These are phyloP conservation scores for Aspergillus fumigatus DNA, from an alignment of 2,329 filamentous ascomycete genomes.

Conservation along the genomic window DNA sequence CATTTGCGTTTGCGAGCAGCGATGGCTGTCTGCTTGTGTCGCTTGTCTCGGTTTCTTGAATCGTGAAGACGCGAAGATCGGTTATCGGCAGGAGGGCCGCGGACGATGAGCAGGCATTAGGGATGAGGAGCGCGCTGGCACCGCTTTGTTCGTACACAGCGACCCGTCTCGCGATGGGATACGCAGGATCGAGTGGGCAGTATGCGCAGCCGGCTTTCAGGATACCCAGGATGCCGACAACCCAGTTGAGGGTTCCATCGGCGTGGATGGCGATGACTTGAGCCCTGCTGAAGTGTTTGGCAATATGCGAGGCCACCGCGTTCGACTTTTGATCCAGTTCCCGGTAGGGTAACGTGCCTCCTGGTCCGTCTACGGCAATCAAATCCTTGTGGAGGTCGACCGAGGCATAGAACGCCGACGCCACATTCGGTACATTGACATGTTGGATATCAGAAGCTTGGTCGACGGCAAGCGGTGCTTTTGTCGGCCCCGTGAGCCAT, in stretches of 20 bases:
- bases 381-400: background rate
- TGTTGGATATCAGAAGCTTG: no score
- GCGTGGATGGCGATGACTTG: background rate
- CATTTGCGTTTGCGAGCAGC: background rate
- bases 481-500: background rate
- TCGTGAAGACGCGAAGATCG: background rate
- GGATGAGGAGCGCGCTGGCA: background rate
- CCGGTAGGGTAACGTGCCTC: background rate
- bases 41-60: background rate
- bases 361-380: background rate
- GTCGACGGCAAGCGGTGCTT: no score
- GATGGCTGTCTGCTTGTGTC: background rate
- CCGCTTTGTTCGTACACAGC: background rate
- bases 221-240: background rate
- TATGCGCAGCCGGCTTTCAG: background rate
- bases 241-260: background rate
- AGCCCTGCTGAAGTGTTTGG: background rate
- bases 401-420: background rate
- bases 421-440: background rate
- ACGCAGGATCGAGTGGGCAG: background rate
- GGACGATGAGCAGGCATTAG: background rate
- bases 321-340: background rate
- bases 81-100: background rate
- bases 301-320: background rate
- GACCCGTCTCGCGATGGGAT: background rate